Evolutionary conservation across 768 basidiomycete genomes (phyloP).

Genomic region (Sporobolomyces roseus): DNA sequence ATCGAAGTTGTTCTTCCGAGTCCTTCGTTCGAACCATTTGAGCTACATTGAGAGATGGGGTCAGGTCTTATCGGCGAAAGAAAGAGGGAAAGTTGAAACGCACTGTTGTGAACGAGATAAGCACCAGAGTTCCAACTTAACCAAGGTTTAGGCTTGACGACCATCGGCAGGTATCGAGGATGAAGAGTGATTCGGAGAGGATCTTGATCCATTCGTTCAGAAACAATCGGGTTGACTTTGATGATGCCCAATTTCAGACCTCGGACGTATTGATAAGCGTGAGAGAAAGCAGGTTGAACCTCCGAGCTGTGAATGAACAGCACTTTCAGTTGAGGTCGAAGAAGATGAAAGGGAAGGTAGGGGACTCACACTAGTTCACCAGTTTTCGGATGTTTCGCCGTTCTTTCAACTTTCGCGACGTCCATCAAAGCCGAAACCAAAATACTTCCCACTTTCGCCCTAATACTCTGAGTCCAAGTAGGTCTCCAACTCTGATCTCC

Average conservation of each 20-base stretch:
- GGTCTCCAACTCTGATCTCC: slow-evolving; percentile 67
- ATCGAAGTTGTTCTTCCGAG: slow-evolving; percentile 69
- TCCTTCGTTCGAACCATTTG: slow-evolving; percentile 90
- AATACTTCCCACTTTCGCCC: slow-evolving; percentile 74
- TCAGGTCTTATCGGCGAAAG: background rate
- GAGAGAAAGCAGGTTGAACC: slow-evolving; percentile 82
- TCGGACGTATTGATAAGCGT: slow-evolving; percentile 87
- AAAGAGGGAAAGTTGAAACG: slow-evolving; percentile 44
- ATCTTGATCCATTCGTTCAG: slow-evolving; percentile 73
- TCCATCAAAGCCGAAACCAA: slow-evolving; percentile 80
- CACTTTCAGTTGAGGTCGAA: background rate
- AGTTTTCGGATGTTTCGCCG: slow-evolving; percentile 55
- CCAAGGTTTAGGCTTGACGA: slow-evolving; percentile 87
- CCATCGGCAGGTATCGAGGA: slow-evolving; percentile 93
- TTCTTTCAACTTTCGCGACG: slow-evolving; percentile 63
- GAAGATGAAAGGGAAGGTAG: background rate
- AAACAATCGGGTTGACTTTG: slow-evolving; percentile 73
- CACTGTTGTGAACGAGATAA: slow-evolving; percentile 74
- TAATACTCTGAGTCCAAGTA: slow-evolving; percentile 71
- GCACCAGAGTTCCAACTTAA: slow-evolving; percentile 69
- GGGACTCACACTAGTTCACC: slow-evolving; percentile 55
- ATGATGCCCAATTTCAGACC: slow-evolving; percentile 91
- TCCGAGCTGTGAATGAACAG: slow-evolving; percentile 53
- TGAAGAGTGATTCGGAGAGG: slow-evolving; percentile 67
- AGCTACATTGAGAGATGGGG: slow-evolving; percentile 51